Conservation (phyloP, 2,329 filamentous ascomycete species). For the Elsinoe arachidis region DNA sequence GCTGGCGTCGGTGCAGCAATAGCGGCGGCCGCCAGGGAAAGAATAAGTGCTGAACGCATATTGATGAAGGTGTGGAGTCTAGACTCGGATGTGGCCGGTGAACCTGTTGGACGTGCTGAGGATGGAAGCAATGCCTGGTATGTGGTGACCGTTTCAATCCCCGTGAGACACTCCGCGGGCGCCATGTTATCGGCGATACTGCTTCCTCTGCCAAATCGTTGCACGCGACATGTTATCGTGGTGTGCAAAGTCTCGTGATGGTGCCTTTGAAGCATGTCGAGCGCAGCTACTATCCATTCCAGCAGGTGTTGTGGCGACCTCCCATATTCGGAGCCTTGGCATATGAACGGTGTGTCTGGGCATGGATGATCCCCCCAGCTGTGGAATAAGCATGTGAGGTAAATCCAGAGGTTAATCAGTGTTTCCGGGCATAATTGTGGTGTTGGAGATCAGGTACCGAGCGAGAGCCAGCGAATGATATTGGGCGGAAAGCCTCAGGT, state of each 20-base stretch:
- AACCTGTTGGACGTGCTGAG: not conserved
- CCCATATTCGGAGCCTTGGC: not conserved
- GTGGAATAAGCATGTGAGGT: not conserved
- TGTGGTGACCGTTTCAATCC: not conserved
- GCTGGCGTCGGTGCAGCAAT: constrained; percentile 11
- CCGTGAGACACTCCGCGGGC: not conserved
- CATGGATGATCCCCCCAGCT: not conserved
- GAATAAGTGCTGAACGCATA: constrained; percentile 10
- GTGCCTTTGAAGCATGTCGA: not conserved
- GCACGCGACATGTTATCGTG: constrained; percentile 8
- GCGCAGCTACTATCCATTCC: constrained; percentile 1
- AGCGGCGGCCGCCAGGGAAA: constrained; percentile 8
- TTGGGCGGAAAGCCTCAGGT: not conserved
- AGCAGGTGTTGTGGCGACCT: constrained; percentile 10
- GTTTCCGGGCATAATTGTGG: not conserved
- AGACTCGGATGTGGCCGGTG: not conserved
- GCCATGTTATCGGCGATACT: constrained; percentile 5
- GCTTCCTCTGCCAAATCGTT: not conserved
- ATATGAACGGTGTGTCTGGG: constrained; percentile 8
- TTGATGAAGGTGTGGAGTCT: not conserved
- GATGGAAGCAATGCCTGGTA: not conserved
- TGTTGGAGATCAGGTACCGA: constrained; percentile 6
- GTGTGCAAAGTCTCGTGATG: constrained; percentile 9
- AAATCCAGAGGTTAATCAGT: constrained; percentile 2
- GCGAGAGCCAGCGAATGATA: not conserved